A percentile compares a stretch with the other conserved stretches of the same genome.
phyloP scores from a whole-genome alignment of 2,329 filamentous ascomycete genomes.

The Penicillium sp. region DNA sequence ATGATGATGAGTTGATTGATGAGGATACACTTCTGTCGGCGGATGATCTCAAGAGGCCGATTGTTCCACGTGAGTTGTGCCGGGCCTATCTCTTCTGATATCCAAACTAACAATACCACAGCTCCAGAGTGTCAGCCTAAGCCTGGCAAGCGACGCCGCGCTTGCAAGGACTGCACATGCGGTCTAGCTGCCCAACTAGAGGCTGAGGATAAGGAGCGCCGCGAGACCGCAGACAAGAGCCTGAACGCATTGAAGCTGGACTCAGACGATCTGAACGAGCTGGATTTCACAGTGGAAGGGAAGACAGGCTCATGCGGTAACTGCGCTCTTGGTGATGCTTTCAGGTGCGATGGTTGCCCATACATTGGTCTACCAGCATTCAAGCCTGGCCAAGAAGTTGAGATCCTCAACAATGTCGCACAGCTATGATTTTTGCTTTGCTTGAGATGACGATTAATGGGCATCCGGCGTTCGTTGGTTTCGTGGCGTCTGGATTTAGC shows the following conservation, averaged over 20 bases:
- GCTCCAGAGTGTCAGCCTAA: slow-evolving; percentile 88
- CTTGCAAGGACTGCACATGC: slow-evolving; percentile 98
- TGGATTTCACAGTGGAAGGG: slow-evolving; percentile 97
- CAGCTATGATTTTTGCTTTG: slow-evolving; percentile 65
- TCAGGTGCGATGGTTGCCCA: slow-evolving; percentile 75
- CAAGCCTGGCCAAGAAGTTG: slow-evolving; percentile 94
- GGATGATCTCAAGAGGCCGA: slow-evolving; percentile 77
- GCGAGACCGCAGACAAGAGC: slow-evolving; percentile 66
- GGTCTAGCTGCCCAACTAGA: slow-evolving; percentile 85
- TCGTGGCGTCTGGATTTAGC: slow-evolving; percentile 1
- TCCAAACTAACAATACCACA: slow-evolving; percentile 38
- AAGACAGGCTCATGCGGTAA: slow-evolving; percentile 95
- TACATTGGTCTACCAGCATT: slow-evolving; percentile 94
- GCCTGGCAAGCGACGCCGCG: slow-evolving; percentile 76
- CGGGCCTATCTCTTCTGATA: not conserved
- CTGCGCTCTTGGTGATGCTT: slow-evolving; percentile 90
- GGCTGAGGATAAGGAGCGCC: slow-evolving; percentile 77
- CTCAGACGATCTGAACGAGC: slow-evolving; percentile 78
- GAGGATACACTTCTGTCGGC: slow-evolving; percentile 86
- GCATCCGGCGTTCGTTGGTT: not conserved
- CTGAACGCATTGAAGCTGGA: slow-evolving; percentile 66
- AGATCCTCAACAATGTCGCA: slow-evolving; percentile 81
- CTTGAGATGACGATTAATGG: not conserved
- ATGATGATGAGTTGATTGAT: slow-evolving; percentile 85
- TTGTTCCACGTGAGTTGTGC: slow-evolving; percentile 74